These are phyloP conservation scores for Suhomyces coccinellae DNA, from an alignment of 1,139 yeast species.

Conservation along the genomic window DNA sequence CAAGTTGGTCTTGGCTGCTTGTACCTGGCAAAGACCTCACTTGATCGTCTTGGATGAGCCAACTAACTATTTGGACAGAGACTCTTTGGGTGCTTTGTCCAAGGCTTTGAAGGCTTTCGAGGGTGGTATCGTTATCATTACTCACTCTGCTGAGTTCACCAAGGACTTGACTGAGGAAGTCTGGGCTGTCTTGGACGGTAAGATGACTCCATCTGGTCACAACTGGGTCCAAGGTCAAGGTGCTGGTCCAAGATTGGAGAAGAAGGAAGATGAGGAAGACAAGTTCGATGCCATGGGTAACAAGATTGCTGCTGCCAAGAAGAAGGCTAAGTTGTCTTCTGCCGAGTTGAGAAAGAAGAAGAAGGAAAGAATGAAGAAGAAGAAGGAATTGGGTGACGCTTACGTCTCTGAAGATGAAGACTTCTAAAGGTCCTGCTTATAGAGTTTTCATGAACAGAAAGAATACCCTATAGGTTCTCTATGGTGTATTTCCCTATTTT, in stretches of 20 bases:
- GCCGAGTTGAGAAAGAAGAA: slow-evolving; percentile 99
- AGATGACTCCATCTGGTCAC: slow-evolving; percentile 99
- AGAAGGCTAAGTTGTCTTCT: slow-evolving; percentile 96
- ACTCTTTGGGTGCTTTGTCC: slow-evolving; percentile 98
- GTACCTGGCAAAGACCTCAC: slow-evolving; percentile 99
- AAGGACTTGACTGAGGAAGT: slow-evolving; percentile 99
- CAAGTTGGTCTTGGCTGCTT: slow-evolving; percentile 98
- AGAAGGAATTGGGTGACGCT: slow-evolving; percentile 99
- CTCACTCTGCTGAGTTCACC: slow-evolving; percentile 99
- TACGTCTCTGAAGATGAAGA: slow-evolving; percentile 92
- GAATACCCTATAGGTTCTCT: slow-evolving; percentile 3
- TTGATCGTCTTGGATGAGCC: slow-evolving; percentile 99
- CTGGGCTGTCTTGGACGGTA: slow-evolving; percentile 98
- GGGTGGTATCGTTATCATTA: slow-evolving; percentile 99
- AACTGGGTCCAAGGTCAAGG: slow-evolving; percentile 99
- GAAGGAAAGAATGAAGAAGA: slow-evolving; percentile 99
- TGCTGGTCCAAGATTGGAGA: slow-evolving; percentile 95
- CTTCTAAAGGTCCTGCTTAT: slow-evolving; percentile 6
- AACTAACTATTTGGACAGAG: slow-evolving; percentile 98
- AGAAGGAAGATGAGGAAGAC: slow-evolving; percentile 98
- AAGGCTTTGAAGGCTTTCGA: slow-evolving; percentile 98
- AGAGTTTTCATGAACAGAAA: slow-evolving; percentile 3
- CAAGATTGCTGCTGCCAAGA: slow-evolving; percentile 95
- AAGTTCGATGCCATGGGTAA: slow-evolving; percentile 99
- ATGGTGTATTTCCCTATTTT: slow-evolving; percentile 11